A percentile compares a stretch with the other conserved stretches of the same genome.
Evolutionary conservation across 2,329 filamentous ascomycete species (phyloP).

Genomic region (Alternaria sp.): DNA sequence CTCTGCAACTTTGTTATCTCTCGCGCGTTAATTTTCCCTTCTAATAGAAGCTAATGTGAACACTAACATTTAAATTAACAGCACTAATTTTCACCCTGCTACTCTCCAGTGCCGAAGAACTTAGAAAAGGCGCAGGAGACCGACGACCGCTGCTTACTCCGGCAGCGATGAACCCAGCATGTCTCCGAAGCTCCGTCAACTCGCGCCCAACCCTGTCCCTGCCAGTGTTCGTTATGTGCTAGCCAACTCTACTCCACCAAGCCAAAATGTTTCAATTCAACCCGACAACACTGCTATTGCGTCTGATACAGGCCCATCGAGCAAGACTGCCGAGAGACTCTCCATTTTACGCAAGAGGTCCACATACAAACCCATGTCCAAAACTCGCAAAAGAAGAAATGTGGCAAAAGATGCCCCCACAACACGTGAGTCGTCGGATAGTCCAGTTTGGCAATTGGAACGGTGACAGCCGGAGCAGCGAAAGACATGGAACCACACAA

Average conservation of each 20-base stretch:
- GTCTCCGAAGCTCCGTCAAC: not conserved
- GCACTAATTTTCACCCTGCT: not conserved
- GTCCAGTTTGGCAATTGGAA: not conserved
- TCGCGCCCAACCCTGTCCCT: not conserved
- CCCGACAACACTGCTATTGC: not conserved
- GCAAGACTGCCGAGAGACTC: not conserved
- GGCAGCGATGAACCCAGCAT: not conserved
- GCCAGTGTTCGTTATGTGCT: not conserved
- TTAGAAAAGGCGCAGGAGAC: not conserved
- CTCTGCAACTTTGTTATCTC: not conserved
- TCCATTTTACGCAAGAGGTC: too few relatives aligned
- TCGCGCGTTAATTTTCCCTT: not conserved
- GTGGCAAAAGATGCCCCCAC: not conserved
- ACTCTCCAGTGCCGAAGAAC: not conserved
- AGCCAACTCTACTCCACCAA: not conserved
- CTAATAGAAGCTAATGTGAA: not conserved
- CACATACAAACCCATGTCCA: not conserved
- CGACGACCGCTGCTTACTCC: not conserved
- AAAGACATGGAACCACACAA: not conserved
- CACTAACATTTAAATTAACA: not conserved
- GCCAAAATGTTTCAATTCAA: not conserved
- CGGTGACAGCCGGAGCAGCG: not conserved
- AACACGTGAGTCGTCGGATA: not conserved
- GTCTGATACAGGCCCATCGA: not conserved
- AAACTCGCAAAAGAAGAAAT: not conserved